Base-by-base conservation (phyloP, 2,329 filamentous ascomycete species). In the Aspergillus fructus region DNA sequence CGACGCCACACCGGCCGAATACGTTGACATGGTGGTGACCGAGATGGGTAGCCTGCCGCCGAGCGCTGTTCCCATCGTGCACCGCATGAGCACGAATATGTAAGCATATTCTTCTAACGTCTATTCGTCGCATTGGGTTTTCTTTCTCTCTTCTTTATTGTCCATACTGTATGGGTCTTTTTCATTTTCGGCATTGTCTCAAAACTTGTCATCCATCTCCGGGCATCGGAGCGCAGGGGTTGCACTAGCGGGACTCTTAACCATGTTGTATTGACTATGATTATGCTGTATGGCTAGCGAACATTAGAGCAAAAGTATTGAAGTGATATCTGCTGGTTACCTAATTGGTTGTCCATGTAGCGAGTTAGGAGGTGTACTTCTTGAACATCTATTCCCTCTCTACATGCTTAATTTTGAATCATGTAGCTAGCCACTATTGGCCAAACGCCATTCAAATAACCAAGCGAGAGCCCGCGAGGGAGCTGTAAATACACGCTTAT, bases 11-110 rank as follows among this genome's bases (percentile, higher is more conserved):
- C 89, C 89, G 13, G 90, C 91, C 4, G 89, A 91, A 66, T 93
- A 91, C 68, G 87, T 97, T 63, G 88, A 90, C 40, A 89, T 93
- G 74, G 88, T 99, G 41, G 86, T 97, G 49, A 97, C 92, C 3
- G 94, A 99, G 77, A 87, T 93, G 71, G 94, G 93, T 42, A 90
- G 86, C 67, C 83, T 96, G 61, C 90, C 92, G 50, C 90, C 92
- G 0, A 93, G 89, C 66, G 92, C 91, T 7, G 92, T 97, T 42
- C 89, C 92, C 11, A 86, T 88, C 48, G 84, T 89, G 54, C 85
- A 89, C 76, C 80, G 87, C 53, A 75, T 87, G 68, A 83, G 80
- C 62, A 77, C 74, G 30, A 76, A 76, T 58, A 55, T 72, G 58
- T 75, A 60, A 54, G 43, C 17, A 21, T 21, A 8, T 37, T 51